phyloP scores from a whole-genome alignment of 192 early-diverging fungal genomes.

The Podila epicladia region DNA sequence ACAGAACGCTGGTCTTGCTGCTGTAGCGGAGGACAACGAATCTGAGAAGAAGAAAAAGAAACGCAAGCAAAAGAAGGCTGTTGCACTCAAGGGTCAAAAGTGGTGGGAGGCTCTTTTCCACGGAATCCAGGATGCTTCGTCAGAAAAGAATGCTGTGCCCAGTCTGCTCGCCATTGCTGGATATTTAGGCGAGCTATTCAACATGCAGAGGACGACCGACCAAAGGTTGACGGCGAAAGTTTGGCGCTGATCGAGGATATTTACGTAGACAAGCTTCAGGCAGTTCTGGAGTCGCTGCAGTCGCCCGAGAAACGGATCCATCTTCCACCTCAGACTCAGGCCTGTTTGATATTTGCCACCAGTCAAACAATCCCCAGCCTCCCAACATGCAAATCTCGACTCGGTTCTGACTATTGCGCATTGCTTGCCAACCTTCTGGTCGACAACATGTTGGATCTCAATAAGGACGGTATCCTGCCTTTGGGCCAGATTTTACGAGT shows the following conservation, averaged over 20 bases:
- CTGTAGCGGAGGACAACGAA: constrained; percentile 17
- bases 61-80: constrained; percentile 23
- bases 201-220: constrained; percentile 38
- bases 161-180: constrained; percentile 20
- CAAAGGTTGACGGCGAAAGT: constrained; percentile 33
- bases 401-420: constrained; percentile 10
- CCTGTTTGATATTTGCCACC: constrained; percentile 37
- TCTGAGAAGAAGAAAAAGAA: constrained; percentile 29
- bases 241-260: constrained; percentile 36
- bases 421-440: constrained; percentile 25
- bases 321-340: constrained; percentile 14
- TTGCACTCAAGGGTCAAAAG: constrained; percentile 8
- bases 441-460: constrained; percentile 29
- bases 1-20: constrained; percentile 21
- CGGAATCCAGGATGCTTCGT: constrained; percentile 22
- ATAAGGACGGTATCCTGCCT: constrained; percentile 29
- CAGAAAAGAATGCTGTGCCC: constrained; percentile 2
- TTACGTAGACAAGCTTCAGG: constrained; percentile 14
- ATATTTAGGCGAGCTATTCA: constrained; percentile 34
- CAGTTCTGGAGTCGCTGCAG: neutral
- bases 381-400: constrained; percentile 25
- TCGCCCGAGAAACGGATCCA: neutral
- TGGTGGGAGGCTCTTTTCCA: constrained; percentile 38
- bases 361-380: constrained; percentile 41
- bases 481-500: constrained; percentile 31